Percentiles rank a stretch among this genome's conserved stretches.
Conservation (phyloP, 1,284 basidiomycete genomes). For the Crocinoboletus sp. region DNA sequence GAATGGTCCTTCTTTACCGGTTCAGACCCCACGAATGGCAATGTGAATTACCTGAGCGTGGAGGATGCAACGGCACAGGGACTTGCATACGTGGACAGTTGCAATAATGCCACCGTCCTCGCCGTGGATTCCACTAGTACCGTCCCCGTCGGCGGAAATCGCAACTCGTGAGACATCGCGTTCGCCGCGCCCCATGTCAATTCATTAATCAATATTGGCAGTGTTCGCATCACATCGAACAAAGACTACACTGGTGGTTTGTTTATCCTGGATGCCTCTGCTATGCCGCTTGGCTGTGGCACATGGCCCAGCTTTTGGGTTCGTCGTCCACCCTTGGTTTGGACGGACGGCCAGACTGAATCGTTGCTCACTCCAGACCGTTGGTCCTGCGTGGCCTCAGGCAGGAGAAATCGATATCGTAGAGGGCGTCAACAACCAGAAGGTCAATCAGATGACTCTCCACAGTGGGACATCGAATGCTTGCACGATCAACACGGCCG, state of each 20-base stretch:
- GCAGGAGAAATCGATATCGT: constrained; percentile 67
- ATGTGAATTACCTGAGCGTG: constrained; percentile 49
- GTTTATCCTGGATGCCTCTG: constrained; percentile 68
- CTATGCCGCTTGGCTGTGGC: constrained; percentile 76
- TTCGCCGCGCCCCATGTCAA: constrained; percentile 10
- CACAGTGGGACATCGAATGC: constrained; percentile 45
- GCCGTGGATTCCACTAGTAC: constrained; percentile 54
- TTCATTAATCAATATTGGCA: constrained; percentile 25
- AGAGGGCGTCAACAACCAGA: constrained; percentile 58
- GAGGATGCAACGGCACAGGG: constrained; percentile 42
- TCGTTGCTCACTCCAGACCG: constrained; percentile 26
- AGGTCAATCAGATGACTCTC: constrained; percentile 63
- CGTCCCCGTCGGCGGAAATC: constrained; percentile 46
- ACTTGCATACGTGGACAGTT: constrained; percentile 51
- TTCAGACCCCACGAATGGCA: constrained; percentile 63
- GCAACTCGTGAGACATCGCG: constrained; percentile 56
- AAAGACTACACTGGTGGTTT: constrained; percentile 63
- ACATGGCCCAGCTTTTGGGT: constrained; percentile 69
- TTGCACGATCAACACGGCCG: constrained; percentile 5
- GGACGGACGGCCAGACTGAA: neutral
- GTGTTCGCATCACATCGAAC: constrained; percentile 66
- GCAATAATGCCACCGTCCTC: constrained; percentile 48
- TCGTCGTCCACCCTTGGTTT: constrained; percentile 28
- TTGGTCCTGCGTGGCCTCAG: constrained; percentile 64
- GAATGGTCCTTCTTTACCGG: constrained; percentile 56